A percentile compares a stretch with the other conserved stretches of the same genome.
Conservation (phyloP, 305 asterid genomes). For the Solanum chacoense region DNA sequence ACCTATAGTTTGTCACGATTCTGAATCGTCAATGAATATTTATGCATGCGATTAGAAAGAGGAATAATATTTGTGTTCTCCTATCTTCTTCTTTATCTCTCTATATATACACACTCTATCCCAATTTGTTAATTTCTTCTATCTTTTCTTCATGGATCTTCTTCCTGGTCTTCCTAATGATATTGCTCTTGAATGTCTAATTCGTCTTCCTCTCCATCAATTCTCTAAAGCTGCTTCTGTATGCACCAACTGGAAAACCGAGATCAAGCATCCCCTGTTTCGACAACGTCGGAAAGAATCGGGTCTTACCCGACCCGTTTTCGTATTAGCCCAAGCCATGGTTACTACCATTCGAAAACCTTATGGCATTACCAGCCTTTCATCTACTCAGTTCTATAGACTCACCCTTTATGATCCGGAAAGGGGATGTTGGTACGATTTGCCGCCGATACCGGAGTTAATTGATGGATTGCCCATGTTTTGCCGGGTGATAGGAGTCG, state of each 20-base stretch:
- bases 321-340: slow-evolving; percentile 44
- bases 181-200: slow-evolving; percentile 50
- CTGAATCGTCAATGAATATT: neutral
- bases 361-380: slow-evolving; percentile 7
- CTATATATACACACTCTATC: neutral
- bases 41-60: neutral
- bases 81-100: neutral
- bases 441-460: slow-evolving; percentile 44
- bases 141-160: slow-evolving; percentile 28
- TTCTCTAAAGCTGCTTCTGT: slow-evolving; percentile 48
- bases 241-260: slow-evolving; percentile 42
- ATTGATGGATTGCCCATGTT: slow-evolving; percentile 63
- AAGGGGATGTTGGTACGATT: slow-evolving; percentile 41
- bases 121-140: neutral
- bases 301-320: slow-evolving; percentile 29
- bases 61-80: neutral
- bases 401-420: slow-evolving; percentile 55
- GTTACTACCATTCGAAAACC: slow-evolving; percentile 15
- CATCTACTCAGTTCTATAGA: slow-evolving; percentile 31
- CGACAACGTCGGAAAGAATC: slow-evolving; percentile 42
- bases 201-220: slow-evolving; percentile 32
- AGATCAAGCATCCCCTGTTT: slow-evolving; percentile 43
- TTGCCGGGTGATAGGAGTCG: slow-evolving; percentile 49
- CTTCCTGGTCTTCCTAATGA: slow-evolving; percentile 61
- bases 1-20: neutral